Percentiles rank a stretch among this genome's conserved stretches.
Evolutionary conservation across 108 stramenopile genomes (phyloP).

Genomic region (Discostella stelligeroides): DNA sequence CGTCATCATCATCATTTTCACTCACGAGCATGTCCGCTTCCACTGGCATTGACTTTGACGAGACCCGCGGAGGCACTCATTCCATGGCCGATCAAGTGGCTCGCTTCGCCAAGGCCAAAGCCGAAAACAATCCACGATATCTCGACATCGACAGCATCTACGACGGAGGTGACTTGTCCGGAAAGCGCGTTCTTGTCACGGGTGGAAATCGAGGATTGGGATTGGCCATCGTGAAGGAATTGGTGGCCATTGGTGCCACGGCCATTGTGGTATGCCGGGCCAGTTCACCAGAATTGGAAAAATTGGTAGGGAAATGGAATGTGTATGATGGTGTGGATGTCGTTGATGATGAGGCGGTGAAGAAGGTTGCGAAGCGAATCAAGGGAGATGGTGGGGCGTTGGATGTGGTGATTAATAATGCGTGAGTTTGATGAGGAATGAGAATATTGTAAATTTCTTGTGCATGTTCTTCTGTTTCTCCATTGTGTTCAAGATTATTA

Average conservation of each 20-base stretch:
- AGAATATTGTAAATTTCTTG: too few species aligned
- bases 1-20: background rate
- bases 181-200: constrained; percentile 84
- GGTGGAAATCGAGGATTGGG: constrained; percentile 91
- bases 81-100: constrained; percentile 79
- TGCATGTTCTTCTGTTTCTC: too few species aligned
- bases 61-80: constrained; percentile 71
- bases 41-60: constrained; percentile 50
- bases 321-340: constrained; percentile 88
- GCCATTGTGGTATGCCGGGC: constrained; percentile 74
- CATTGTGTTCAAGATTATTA: too few species aligned
- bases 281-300: constrained; percentile 59
- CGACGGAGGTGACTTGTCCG: constrained; percentile 61
- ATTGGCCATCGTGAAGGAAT: constrained; percentile 76
- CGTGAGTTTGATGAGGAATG: constrained; percentile 14
- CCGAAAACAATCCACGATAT: constrained; percentile 64
- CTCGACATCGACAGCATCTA: constrained; percentile 75
- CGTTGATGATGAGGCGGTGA: constrained; percentile 71
- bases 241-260: constrained; percentile 75
- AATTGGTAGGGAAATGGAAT: constrained; percentile 67
- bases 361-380: constrained; percentile 64
- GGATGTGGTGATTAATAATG: constrained; percentile 88
- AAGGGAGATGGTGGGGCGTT: constrained; percentile 69
- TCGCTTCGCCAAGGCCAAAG: constrained; percentile 74
- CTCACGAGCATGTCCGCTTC: constrained; percentile 5